Evolutionary conservation across 139 green algal genomes (phyloP).

Genomic region (Pleodorina starrii): DNA sequence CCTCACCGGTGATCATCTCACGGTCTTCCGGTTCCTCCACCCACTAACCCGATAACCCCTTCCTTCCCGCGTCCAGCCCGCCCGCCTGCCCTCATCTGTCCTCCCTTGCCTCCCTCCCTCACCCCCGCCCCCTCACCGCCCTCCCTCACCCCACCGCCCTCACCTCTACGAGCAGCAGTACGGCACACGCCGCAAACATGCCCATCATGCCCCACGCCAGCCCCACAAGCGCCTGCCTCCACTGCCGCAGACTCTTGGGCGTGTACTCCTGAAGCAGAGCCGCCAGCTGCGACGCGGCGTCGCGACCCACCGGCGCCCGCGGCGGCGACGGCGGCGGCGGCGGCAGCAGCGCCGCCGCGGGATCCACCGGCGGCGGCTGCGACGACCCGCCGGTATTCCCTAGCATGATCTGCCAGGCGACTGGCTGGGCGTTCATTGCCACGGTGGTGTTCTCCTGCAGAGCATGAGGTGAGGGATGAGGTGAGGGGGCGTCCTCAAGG

Average conservation of each 20-base stretch:
- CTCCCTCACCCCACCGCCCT: too few species aligned
- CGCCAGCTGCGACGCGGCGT: neutral
- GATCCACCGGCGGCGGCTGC: neutral
- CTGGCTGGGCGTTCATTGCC: neutral
- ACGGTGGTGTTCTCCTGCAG: slow-evolving; percentile 15
- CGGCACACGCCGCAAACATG: neutral
- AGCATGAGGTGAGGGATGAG: neutral
- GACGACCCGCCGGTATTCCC: neutral
- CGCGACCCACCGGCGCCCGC: neutral
- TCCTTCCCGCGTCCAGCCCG: too few species aligned
- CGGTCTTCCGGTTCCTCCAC: too few species aligned
- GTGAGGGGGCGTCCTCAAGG: neutral
- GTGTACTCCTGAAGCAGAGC: neutral
- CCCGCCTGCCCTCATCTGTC: too few species aligned
- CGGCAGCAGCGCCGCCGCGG: neutral
- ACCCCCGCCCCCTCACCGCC: too few species aligned
- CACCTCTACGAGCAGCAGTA: slow-evolving; percentile 40
- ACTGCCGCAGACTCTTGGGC: slow-evolving; percentile 10
- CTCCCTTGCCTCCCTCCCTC: too few species aligned
- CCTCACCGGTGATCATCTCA: too few species aligned
- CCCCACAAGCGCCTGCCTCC: slow-evolving; percentile 16
- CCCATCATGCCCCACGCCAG: slow-evolving; percentile 25
- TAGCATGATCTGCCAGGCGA: neutral
- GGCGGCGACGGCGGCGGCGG: neutral
- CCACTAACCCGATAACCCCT: too few species aligned